Base-by-base conservation (phyloP, 768 basidiomycete species). In the button mushroom (Agaricus bisporus) region DNA sequence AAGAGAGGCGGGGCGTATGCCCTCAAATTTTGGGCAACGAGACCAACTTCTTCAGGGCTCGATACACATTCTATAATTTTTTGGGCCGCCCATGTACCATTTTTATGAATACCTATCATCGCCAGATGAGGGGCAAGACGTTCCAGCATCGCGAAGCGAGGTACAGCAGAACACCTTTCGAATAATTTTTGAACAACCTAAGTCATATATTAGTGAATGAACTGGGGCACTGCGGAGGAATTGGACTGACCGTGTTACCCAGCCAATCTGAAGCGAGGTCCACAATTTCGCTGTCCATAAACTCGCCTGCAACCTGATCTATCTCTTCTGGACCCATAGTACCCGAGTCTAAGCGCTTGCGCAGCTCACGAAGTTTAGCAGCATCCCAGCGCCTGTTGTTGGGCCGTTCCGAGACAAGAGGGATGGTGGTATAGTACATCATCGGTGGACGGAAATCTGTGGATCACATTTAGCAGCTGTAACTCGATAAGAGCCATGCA, bases 11-110 rank as follows among this genome's bases (percentile, higher is more conserved):
- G 97, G 10, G 89, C 82, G 66, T 95, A 99, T 0, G 97, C 85
- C 55, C 90, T 76, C 56, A 99, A 70, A 65, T 95, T 89, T 66
- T 88, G 85, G 42, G 90, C 83, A 62, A 99, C 85, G 38, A 95
- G 69, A 5, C 76, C 77, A 51, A 94, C 80, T 67, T 99, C 97
- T 51, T 97, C 93, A 15, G 88, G 84, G 29, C 79, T 85, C 53
- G 85, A 81, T 41, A 94, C 90, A 57, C 93, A 95, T 71, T 98
- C 94, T 55, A 98, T 98, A 64, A 97, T 93, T 78, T 98, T 98
- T 70, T 99, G 97, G 3, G 95, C 95, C 2, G 95, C 95, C 97
- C 97, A 98, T 0, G 97, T 99, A 26, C 97, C 97, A 60, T 99
- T 98, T 76, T 98, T 98, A 77, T 99, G 97, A 52, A 95, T 94